Evolutionary conservation across 2,329 filamentous ascomycete genomes (phyloP).

Genomic region (Trichoderma breve): DNA sequence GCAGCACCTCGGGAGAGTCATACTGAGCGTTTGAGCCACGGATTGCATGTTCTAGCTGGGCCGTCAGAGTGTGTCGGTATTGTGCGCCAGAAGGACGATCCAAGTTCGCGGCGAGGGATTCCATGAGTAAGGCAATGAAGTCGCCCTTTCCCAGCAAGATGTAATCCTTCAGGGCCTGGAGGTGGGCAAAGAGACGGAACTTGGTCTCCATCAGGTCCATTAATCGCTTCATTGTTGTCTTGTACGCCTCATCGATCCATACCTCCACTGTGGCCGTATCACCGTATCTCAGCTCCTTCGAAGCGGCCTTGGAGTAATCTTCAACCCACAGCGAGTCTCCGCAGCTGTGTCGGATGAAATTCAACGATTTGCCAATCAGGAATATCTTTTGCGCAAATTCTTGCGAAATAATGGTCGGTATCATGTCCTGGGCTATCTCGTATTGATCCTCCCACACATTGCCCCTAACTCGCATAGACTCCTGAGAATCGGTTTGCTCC

Average conservation of each 20-base stretch:
- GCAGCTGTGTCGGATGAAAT: slow-evolving; percentile 96
- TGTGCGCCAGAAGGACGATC: slow-evolving; percentile 95
- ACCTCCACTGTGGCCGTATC: slow-evolving; percentile 88
- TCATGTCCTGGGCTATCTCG: slow-evolving; percentile 77
- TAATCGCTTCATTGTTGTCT: slow-evolving; percentile 93
- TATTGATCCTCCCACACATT: slow-evolving; percentile 99
- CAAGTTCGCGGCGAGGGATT: slow-evolving; percentile 87
- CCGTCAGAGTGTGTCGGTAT: slow-evolving; percentile 93
- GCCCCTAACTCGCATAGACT: slow-evolving; percentile 55
- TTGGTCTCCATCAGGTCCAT: slow-evolving; percentile 93
- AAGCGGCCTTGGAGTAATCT: slow-evolving; percentile 87
- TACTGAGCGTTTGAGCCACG: slow-evolving; percentile 96
- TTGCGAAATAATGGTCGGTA: slow-evolving; percentile 87
- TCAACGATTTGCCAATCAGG: slow-evolving; percentile 93
- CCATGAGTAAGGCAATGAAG: slow-evolving; percentile 96
- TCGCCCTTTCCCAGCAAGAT: slow-evolving; percentile 93
- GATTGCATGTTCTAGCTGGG: slow-evolving; percentile 96
- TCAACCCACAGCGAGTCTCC: slow-evolving; percentile 94
- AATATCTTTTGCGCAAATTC: slow-evolving; percentile 97
- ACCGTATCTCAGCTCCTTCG: slow-evolving; percentile 87
- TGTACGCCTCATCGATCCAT: slow-evolving; percentile 96
- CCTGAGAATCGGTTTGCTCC: slow-evolving; percentile 62
- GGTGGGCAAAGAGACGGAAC: slow-evolving; percentile 90
- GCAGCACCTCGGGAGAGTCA: slow-evolving; percentile 86
- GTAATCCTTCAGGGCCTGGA: slow-evolving; percentile 90